Evolutionary conservation across 768 basidiomycete species (phyloP).

Genomic region (Phanerodontia chrysosporium): DNA sequence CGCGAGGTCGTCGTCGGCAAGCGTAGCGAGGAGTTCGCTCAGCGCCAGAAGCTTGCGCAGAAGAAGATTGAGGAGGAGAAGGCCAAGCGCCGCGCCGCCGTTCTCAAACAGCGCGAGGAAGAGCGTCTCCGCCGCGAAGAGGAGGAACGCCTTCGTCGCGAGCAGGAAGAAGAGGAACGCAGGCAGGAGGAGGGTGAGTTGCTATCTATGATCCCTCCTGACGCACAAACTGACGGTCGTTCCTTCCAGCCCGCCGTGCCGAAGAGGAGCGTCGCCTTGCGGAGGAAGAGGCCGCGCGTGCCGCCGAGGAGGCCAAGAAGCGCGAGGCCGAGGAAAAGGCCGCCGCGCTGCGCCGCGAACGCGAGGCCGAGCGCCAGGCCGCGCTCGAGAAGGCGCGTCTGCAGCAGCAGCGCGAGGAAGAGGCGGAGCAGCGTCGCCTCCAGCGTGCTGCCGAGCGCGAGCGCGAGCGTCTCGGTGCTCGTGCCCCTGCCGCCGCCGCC

Average conservation of each 20-base stretch:
- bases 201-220: too few species aligned
- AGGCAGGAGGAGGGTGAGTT: constrained; percentile 49
- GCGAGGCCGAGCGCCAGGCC: constrained; percentile 47
- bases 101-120: constrained; percentile 59
- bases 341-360: constrained; percentile 46
- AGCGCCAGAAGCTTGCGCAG: constrained; percentile 50
- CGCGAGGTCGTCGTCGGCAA: constrained; percentile 51
- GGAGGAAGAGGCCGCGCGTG: constrained; percentile 40
- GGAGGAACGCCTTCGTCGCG: constrained; percentile 31
- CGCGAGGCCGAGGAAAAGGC: constrained; percentile 59
- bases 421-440: constrained; percentile 47
- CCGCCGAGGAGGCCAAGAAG: constrained; percentile 49
- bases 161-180: constrained; percentile 38
- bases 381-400: constrained; percentile 51
- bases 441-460: constrained; percentile 30
- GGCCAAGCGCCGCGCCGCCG: constrained; percentile 54
- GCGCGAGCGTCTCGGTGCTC: constrained; percentile 2
- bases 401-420: constrained; percentile 65
- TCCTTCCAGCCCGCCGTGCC: constrained; percentile 27
- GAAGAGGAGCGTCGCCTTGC: constrained; percentile 46
- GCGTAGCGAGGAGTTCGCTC: constrained; percentile 62
- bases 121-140: constrained; percentile 40
- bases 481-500: constrained; percentile 15
- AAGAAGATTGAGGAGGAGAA: constrained; percentile 84
- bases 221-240: background rate